Conservation (phyloP, 2,329 filamentous ascomycete species). For the Aspergillus amoenus region DNA sequence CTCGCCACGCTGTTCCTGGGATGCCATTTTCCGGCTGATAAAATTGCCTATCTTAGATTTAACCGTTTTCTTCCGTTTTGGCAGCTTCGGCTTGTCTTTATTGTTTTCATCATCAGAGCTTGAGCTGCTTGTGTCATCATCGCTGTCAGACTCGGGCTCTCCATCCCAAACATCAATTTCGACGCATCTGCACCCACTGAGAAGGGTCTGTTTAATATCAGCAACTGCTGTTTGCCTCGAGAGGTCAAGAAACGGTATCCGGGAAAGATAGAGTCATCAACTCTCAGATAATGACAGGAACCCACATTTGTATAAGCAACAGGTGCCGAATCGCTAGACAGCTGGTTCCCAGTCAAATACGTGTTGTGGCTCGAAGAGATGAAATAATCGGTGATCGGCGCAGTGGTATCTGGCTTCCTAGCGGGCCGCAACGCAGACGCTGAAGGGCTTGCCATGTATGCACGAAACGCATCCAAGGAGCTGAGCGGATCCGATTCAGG, state of each 20-base stretch:
- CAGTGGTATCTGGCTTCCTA: slow-evolving; percentile 57
- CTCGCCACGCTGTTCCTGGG: background rate
- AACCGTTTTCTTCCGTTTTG: slow-evolving; percentile 22
- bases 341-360: slow-evolving; percentile 83
- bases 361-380: slow-evolving; percentile 96
- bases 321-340: slow-evolving; percentile 72
- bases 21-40: slow-evolving; percentile 20
- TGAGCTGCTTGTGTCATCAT: slow-evolving; percentile 34
- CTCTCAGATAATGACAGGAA: slow-evolving; percentile 14
- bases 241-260: background rate
- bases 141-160: slow-evolving; percentile 43
- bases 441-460: slow-evolving; percentile 48
- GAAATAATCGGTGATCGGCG: slow-evolving; percentile 83
- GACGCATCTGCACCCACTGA: slow-evolving; percentile 79
- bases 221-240: background rate
- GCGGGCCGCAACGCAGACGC: slow-evolving; percentile 44
- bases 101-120: slow-evolving; percentile 23
- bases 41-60: slow-evolving; percentile 25
- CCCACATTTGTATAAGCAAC: slow-evolving; percentile 75
- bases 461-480: slow-evolving; percentile 46
- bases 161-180: slow-evolving; percentile 97
- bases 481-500: slow-evolving; percentile 18
- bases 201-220: slow-evolving; percentile 58
- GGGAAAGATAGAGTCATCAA: too few relatives aligned
- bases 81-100: slow-evolving; percentile 21